Evolutionary conservation across 352 stramenopile species (phyloP).

Genomic region (Globisporangium iwayamae): DNA sequence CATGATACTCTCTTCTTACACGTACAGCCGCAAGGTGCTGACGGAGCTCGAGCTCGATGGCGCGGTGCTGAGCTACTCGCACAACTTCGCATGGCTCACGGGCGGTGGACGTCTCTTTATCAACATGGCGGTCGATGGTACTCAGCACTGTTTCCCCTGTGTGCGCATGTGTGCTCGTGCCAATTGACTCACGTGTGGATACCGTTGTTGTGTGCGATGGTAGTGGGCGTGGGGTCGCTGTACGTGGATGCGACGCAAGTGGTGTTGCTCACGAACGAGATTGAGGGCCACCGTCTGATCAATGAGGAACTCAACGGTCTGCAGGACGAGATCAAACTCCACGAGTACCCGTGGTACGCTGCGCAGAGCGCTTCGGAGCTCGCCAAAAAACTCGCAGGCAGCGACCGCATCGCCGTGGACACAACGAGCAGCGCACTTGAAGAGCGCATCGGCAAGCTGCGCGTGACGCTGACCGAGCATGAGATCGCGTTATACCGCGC

Average conservation of each 20-base stretch:
- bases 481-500: slow-evolving; percentile 53
- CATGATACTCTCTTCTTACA: not conserved
- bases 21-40: slow-evolving; percentile 40
- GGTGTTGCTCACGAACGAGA: slow-evolving; percentile 65
- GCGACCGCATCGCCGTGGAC: slow-evolving; percentile 38
- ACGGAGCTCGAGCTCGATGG: slow-evolving; percentile 37
- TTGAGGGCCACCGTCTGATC: slow-evolving; percentile 69
- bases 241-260: slow-evolving; percentile 52
- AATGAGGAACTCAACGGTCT: slow-evolving; percentile 65
- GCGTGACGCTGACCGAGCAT: slow-evolving; percentile 44
- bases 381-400: slow-evolving; percentile 34
- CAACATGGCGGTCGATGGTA: slow-evolving; percentile 58
- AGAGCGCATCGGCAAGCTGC: slow-evolving; percentile 29
- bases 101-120: slow-evolving; percentile 58
- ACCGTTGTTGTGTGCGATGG: not conserved
- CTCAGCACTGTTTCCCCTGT: not conserved
- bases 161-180: not conserved
- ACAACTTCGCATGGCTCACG: slow-evolving; percentile 73
- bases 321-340: slow-evolving; percentile 34
- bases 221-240: slow-evolving; percentile 55
- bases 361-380: slow-evolving; percentile 26
- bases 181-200: not conserved
- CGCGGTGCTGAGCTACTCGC: slow-evolving; percentile 47
- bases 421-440: slow-evolving; percentile 24
- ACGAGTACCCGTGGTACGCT: slow-evolving; percentile 57